Evolutionary conservation across 208 protist species (phyloP).

Genomic region (Trichomonas vaginalis): DNA sequence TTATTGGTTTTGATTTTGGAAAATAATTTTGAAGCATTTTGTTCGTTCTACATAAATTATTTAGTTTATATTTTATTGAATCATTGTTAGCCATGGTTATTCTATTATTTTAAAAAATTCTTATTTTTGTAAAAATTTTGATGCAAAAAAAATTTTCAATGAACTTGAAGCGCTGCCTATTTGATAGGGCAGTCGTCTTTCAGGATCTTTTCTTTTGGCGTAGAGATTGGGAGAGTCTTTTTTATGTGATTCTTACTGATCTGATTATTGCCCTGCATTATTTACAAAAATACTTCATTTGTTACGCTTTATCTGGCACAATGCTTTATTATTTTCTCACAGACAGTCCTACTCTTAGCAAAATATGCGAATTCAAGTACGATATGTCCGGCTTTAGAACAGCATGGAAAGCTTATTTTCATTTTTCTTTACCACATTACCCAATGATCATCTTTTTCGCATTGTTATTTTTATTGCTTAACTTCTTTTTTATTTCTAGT

Average conservation of each 20-base stretch:
- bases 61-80: no score
- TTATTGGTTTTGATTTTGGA: no score
- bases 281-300: background rate
- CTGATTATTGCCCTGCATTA: background rate
- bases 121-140: no score
- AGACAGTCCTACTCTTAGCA: background rate
- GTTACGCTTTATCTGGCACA: background rate
- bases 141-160: no score
- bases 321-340: background rate
- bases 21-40: no score
- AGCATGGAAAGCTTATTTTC: background rate
- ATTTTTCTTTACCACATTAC: background rate
- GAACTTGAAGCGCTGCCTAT: background rate
- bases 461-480: background rate
- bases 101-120: no score
- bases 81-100: no score
- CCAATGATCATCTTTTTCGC: background rate
- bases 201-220: background rate
- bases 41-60: no score
- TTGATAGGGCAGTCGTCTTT: background rate
- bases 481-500: background rate
- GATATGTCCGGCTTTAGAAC: background rate
- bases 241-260: background rate
- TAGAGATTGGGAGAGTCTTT: background rate
- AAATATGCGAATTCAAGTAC: background rate